phyloP scores from a whole-genome alignment of 2,329 filamentous ascomycete species.

The Blastomyces parvus region DNA sequence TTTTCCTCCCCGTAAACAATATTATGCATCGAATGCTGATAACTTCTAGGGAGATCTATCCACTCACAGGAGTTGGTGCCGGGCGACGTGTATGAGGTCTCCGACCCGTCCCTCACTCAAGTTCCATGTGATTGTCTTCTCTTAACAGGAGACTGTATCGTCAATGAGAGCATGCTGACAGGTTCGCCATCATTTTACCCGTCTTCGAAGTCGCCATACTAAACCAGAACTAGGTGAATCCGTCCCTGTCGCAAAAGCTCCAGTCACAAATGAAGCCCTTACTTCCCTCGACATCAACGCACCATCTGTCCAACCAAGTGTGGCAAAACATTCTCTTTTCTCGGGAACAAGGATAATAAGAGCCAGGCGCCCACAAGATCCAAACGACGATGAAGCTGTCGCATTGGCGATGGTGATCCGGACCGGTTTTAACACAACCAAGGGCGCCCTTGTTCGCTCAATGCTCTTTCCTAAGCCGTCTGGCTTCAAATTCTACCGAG shows the following conservation, averaged over 20 bases:
- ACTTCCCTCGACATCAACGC: constrained; percentile 65
- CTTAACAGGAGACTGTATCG: constrained; percentile 89
- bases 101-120: constrained; percentile 77
- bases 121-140: constrained; percentile 89
- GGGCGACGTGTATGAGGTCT: constrained; percentile 93
- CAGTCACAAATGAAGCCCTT: constrained; percentile 73
- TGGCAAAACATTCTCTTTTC: constrained; percentile 84
- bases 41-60: constrained; percentile 61
- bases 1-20: not conserved
- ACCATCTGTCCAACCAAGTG: constrained; percentile 69
- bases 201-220: constrained; percentile 9
- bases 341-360: constrained; percentile 93
- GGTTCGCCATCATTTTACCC: constrained; percentile 31
- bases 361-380: constrained; percentile 76
- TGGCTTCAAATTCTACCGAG: constrained; percentile 95
- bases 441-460: constrained; percentile 86
- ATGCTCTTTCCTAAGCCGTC: constrained; percentile 99
- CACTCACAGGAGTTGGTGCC: constrained; percentile 82
- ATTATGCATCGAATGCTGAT: constrained; percentile 3
- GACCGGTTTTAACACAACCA: constrained; percentile 96
- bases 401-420: constrained; percentile 85
- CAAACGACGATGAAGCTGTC: constrained; percentile 75
- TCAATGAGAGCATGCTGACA: constrained; percentile 98
- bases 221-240: constrained; percentile 59
- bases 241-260: constrained; percentile 87